Evolutionary conservation across 2,329 filamentous ascomycete genomes (phyloP), one percentile per base, ranked within the genome.

Genomic region (Cladosporium halotolerans): DNA sequence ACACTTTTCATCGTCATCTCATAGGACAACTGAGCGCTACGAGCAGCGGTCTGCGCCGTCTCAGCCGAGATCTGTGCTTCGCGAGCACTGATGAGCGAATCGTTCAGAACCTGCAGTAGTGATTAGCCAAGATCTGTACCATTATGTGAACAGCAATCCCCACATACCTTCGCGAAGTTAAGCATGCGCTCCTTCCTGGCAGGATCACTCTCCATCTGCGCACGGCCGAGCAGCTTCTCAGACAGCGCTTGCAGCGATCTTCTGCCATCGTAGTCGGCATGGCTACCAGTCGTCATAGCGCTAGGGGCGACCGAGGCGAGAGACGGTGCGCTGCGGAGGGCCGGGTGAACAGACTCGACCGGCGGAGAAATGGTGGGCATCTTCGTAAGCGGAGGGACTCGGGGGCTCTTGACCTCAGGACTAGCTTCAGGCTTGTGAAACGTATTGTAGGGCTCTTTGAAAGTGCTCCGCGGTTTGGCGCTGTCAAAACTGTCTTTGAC

Each of bases 11-110:
- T 57, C 1, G 62, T 62, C 60, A 64, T 62, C 53, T 61, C 58
- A 45, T 65, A 64, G 2, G 58, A 57, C 23, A 59, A 33, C 39
- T 60, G 58, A 7, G 64, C 64, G 23, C 55, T 52, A 13, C 49
- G 53, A 10, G 64, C 64, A 14, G 62, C 62, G 19, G 58, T 48
- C 41, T 57, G 55, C 10, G 64, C 64, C 10, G 45, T 59, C 45
- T 64, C 58, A 34, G 63, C 60, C 34, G 48, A 57, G 28, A 63
- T 57, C 42, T 62, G 55, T 6, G 64, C 63, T 45, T 67, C 59
- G 10, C 57, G 56, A 9, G 60, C 59, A 36, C 58, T 61, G 11
- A 61, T 57, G 18, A 64, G 31, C 2, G 61, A 59, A 31, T 67
- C 60, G 43, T 56, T 58, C 41, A 67, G 57, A 6, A 58, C 62